Evolutionary conservation across 768 basidiomycete genomes (phyloP), one percentile per base, ranked within the genome.

Genomic region (Calocybe indica): DNA sequence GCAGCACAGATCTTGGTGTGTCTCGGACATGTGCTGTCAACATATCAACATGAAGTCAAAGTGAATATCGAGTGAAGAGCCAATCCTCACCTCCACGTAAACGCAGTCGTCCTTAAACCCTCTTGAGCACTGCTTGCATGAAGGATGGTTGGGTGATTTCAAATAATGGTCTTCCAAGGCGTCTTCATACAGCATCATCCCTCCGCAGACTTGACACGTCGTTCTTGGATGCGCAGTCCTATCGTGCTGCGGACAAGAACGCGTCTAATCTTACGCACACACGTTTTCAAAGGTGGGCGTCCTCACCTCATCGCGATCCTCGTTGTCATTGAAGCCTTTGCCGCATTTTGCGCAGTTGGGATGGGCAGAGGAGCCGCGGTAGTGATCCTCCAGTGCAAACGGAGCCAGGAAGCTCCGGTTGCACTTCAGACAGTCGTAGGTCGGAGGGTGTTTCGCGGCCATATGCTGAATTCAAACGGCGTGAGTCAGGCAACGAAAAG

Each of bases 291-390:
- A 32, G 36, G 47, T 40, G 6, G 39, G 13, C 29, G 46, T 37
- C 38, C 65, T 47, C 49, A 72, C 76, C 52, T 68, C 64, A 29
- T 68, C 62, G 29, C 66, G 47, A n/a, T 62, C 57, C 2, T 40
- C 41, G 28, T 51, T 44, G 49, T 76, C 69, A 32, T 61, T 57
- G 43, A 72, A 75, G 3, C 74, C 76, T 39, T 66, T 57, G 8
- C 72, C 69, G 50, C 75, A 78, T 15, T 65, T 62, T 8, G 55
- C 43, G 52, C 75, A 78, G 37, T 73, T 78, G 1, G 75, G 74
- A 55, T 78, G 75, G 5, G 61, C 57, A 29, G 63, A 50, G 7
- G 71, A 69, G 6, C 73, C 75, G 29, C 72, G 62, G 52, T 72
- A 77, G 48, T 77, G 75, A 48, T 74, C 73, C 10, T 73, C 67